These are phyloP conservation scores for Pythium sukuiense DNA, from an alignment of 352 stramenopile species.

Conservation along the genomic window DNA sequence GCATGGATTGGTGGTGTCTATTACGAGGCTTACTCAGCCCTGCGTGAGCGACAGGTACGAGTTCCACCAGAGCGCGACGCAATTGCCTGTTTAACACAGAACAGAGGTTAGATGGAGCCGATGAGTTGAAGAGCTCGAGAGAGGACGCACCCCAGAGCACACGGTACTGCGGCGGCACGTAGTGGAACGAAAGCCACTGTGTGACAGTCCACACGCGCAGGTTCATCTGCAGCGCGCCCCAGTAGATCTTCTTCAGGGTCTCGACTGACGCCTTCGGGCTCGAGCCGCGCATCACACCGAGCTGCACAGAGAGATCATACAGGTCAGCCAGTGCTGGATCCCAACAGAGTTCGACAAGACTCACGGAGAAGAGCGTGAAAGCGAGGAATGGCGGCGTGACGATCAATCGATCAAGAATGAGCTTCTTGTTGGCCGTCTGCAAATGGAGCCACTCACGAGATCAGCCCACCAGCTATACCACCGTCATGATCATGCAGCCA, in stretches of 20 bases:
- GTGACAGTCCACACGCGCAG: conserved; percentile 70
- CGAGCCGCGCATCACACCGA: conserved; percentile 58
- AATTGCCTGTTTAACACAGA: conserved; percentile 42
- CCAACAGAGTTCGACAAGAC: not conserved
- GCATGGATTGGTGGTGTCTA: not conserved
- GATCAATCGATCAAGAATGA: conserved; percentile 62
- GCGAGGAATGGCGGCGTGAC: conserved; percentile 70
- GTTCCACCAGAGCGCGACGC: conserved; percentile 76
- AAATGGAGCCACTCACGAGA: not conserved
- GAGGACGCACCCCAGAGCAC: conserved; percentile 66
- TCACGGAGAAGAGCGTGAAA: conserved; percentile 68
- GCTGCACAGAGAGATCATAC: conserved; percentile 25
- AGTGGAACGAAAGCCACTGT: conserved; percentile 76
- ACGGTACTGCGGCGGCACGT: conserved; percentile 65
- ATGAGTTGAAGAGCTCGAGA: not conserved
- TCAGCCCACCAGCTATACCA: not conserved
- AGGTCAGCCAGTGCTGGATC: not conserved
- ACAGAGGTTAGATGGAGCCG: not conserved
- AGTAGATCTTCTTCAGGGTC: conserved; percentile 49
- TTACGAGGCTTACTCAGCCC: conserved; percentile 21
- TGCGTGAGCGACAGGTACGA: conserved; percentile 75
- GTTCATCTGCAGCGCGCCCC: conserved; percentile 63
- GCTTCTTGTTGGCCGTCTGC: conserved; percentile 77
- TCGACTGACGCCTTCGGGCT: conserved; percentile 45
- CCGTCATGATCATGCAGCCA: not conserved